Evolutionary conservation across 2,329 filamentous ascomycete genomes (phyloP), one percentile per base, ranked within the genome.

Genomic region (Ophiostoma sp.): DNA sequence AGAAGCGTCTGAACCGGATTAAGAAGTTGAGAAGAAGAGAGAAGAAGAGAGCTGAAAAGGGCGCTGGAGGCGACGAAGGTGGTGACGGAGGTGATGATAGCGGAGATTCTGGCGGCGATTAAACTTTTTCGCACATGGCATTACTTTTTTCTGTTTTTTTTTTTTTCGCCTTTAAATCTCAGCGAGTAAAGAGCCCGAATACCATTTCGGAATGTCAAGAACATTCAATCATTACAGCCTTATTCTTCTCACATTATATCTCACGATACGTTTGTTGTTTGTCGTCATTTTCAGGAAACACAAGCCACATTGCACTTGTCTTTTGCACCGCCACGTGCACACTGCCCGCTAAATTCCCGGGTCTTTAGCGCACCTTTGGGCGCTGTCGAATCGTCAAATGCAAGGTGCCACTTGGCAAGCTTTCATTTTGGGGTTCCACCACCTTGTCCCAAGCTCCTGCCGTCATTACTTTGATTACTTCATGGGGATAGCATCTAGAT

Each of bases 21-120:
- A 90, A 88, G 82, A 90, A 91, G 82, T 76, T 90, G 74, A 87
- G 88, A 79, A 84, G 85, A 78, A 85, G 85, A 77, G 84, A 85
- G 59, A 90, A 90, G 80, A 87, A 85, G 75, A 88, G 84, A 78
- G 86, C 70, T 1, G 45, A 57, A 11, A 75, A 72, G 69, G 57
- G 28, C 0, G 69, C 17, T 3, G 70, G n/a, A 2, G 72, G 45
- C 19, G 72, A 6, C 1, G 70, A 45, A 15, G 31, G 12, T 22
- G 69, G 15, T 2, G 64, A 42, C 50, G 19, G 8, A 9, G 71
- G 19, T 52, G 28, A 33, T 6, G 70, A 71, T 55, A 59, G 22
- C 19, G 33, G 17, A 22, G 31, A 64, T 12, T 50, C 55, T 28
- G 55, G 55, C 9, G 39, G 11, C 4, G 55, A 63, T 36, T 70